Evolutionary conservation across 2,329 filamentous ascomycete species (phyloP).

Genomic region (Calonectria pteridis): DNA sequence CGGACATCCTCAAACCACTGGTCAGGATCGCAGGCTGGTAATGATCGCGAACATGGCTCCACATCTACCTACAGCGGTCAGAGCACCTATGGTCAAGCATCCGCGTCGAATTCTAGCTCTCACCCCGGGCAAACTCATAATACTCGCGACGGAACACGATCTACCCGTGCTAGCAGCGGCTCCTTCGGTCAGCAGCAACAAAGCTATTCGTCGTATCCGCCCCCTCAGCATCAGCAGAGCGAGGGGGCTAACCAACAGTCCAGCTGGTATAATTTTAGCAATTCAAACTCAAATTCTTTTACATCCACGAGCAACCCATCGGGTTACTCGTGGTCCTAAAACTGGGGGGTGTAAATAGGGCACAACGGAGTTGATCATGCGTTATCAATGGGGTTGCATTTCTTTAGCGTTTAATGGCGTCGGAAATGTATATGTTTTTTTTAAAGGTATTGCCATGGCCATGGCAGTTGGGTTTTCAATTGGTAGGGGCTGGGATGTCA

Average conservation of each 20-base stretch:
- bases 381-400: neutral
- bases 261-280: slow-evolving; percentile 46
- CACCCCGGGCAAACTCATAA: slow-evolving; percentile 40
- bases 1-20: slow-evolving; percentile 43
- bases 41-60: slow-evolving; percentile 30
- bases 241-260: slow-evolving; percentile 35
- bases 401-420: neutral
- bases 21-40: slow-evolving; percentile 31
- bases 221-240: slow-evolving; percentile 31
- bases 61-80: slow-evolving; percentile 32
- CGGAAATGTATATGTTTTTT: neutral
- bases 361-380: neutral
- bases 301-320: slow-evolving; percentile 36
- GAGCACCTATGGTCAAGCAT: slow-evolving; percentile 32
- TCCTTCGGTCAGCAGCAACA: slow-evolving; percentile 35
- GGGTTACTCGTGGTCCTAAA: slow-evolving; percentile 41
- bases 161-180: slow-evolving; percentile 28
- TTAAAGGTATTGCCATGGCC: neutral
- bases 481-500: neutral
- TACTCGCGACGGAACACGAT: slow-evolving; percentile 30
- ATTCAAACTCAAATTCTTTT: slow-evolving; percentile 35
- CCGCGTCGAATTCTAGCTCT: slow-evolving; percentile 22
- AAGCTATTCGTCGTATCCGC: slow-evolving; percentile 30
- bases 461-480: neutral
- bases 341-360: neutral